A percentile compares a stretch with the other conserved stretches of the same genome.
phyloP scores from a whole-genome alignment of 805 yeast species.

The Ogataea wickerhamii region DNA sequence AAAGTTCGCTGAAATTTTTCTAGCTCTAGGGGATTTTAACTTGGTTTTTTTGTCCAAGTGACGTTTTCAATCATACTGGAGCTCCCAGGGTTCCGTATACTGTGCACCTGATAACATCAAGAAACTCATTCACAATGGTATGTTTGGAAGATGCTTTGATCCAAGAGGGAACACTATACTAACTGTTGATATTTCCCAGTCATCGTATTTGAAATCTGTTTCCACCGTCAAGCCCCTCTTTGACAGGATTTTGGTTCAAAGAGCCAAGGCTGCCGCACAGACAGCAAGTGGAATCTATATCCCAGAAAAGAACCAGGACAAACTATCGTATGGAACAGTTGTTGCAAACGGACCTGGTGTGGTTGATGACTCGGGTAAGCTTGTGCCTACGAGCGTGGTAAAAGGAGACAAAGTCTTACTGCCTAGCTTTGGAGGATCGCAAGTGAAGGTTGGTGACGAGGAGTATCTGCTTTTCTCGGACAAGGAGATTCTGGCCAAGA shows the following conservation, averaged over 20 bases:
- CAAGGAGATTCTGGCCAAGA: constrained; percentile 90
- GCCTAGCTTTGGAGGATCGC: constrained; percentile 91
- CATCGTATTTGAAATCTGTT: constrained; percentile 71
- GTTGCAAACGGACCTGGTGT: constrained; percentile 95
- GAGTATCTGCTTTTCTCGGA: constrained; percentile 68
- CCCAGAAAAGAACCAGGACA: constrained; percentile 94
- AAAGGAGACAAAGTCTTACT: constrained; percentile 93
- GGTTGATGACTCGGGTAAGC: constrained; percentile 68
- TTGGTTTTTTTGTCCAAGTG: no score
- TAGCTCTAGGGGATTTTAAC: no score
- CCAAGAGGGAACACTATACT: background rate
- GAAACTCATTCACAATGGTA: background rate
- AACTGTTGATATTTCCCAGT: constrained; percentile 32
- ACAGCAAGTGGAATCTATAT: constrained; percentile 91
- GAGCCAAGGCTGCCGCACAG: constrained; percentile 85
- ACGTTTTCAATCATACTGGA: no score
- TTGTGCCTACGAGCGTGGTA: constrained; percentile 68
- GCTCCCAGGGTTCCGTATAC: no score
- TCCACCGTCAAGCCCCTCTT: constrained; percentile 86
- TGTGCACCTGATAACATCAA: no score
- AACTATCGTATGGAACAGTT: constrained; percentile 86
- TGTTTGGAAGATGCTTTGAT: no score
- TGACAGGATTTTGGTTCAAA: constrained; percentile 94
- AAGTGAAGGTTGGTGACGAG: constrained; percentile 77
- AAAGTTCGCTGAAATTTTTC: constrained; percentile 7